Evolutionary conservation across 495 filamentous ascomycete genomes (phyloP).

Genomic region (Podospora fimiseda): DNA sequence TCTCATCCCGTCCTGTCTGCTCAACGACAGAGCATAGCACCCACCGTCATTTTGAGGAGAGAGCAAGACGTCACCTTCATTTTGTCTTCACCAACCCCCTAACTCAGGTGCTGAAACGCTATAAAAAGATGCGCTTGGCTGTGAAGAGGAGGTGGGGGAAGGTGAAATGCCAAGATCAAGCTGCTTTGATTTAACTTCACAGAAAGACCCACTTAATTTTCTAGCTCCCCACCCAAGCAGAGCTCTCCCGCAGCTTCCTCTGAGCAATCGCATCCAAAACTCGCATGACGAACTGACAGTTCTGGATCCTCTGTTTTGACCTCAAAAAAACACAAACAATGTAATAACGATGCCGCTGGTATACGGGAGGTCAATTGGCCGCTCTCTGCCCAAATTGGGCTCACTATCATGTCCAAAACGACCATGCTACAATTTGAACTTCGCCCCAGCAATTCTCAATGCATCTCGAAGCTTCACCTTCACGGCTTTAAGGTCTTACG

Average conservation of each 20-base stretch:
- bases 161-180: too few species aligned
- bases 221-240: neutral
- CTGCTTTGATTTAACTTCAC: too few species aligned
- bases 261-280: neutral
- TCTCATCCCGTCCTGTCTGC: neutral
- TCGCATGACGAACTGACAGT: slow-evolving; percentile 3
- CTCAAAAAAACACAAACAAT: slow-evolving; percentile 13
- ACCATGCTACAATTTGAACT: slow-evolving; percentile 3
- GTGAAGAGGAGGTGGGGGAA: too few species aligned
- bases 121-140: too few species aligned
- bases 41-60: too few species aligned
- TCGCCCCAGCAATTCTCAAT: neutral
- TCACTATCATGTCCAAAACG: slow-evolving; percentile 1
- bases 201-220: too few species aligned
- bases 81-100: too few species aligned
- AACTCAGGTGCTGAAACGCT: too few species aligned
- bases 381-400: slow-evolving; percentile 18
- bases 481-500: slow-evolving; percentile 23
- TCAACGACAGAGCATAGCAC: too few species aligned
- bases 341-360: slow-evolving; percentile 27
- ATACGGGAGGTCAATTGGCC: slow-evolving; percentile 26
- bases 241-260: neutral
- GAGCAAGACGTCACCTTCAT: too few species aligned
- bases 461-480: slow-evolving; percentile 7
- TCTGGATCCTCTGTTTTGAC: neutral